Base-by-base conservation (phyloP, 768 basidiomycete genomes). In the Candolleomyces aberdarensis region DNA sequence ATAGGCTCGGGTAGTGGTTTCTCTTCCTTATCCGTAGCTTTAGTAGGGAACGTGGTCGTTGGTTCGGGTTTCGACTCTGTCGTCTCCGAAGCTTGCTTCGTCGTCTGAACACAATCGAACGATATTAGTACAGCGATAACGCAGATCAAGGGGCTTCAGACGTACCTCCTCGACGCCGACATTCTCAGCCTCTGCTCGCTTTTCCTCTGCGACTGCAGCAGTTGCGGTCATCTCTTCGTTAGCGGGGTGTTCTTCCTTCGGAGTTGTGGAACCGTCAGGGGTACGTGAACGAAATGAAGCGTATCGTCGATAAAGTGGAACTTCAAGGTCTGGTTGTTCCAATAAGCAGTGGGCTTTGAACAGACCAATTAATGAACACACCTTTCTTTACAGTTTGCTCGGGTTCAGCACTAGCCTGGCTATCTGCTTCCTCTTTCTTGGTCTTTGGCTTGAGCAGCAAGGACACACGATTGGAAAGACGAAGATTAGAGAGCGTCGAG, bases 251-350 rank as follows among this genome's bases (percentile, higher is more conserved):
- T 31, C 29, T 7, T 51, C 49, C 7, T 54, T 54, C 26, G 49
- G 49, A 9, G 52, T 36, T 29, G 52, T 54, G 26, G 19, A 4
- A 19, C 49, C 19, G 3, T n/a, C 49, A 17, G 52, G 52, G 17
- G 52, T 54, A 3, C 52, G 52, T 54, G 52, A 54, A 39, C 52
- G 52, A 15, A 54, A 19, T 17, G 52, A 54, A 19, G 52, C 52
- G 52, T 54, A 54, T 22, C 52, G 52, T 39, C 52, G 52, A 20
- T 54, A 54, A 1, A 54, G 29, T 29, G 52, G 52, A 5, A 54
- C 52, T 39, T 54, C 31, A 20, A 54, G 52, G 15, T 54, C 52
- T 54, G 32, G 13, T 19, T 11, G 52, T 20, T 15, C 32, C 29
- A n/a, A 5, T 51, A 29, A 51, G 17, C 17, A 13, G 19, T 36